These are phyloP conservation scores for Physcomitrium patens DNA, from an alignment of 225 moss, liverwort and hornwort species.

Conservation along the genomic window DNA sequence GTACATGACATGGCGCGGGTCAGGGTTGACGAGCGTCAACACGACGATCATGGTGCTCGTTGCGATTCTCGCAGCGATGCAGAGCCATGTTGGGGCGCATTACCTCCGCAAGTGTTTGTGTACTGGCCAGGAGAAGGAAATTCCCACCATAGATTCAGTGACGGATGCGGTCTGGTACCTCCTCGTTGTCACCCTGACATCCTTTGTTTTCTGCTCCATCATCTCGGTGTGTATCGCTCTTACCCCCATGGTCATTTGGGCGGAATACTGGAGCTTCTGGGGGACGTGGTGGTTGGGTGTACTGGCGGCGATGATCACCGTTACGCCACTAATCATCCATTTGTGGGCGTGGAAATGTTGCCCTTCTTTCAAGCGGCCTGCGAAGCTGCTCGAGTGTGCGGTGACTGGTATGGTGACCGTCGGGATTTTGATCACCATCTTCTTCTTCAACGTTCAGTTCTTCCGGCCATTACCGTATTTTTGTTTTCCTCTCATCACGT, in stretches of 20 bases:
- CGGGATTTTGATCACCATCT: constrained; percentile 33
- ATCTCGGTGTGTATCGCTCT: constrained; percentile 34
- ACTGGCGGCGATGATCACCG: constrained; percentile 49
- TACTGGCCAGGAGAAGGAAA: constrained; percentile 7
- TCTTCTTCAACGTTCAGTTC: constrained; percentile 39
- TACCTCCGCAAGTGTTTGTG: constrained; percentile 50
- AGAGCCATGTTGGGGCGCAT: constrained; percentile 39
- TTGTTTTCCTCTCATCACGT: constrained; percentile 68
- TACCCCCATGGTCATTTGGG: constrained; percentile 46
- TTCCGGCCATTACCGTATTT: constrained; percentile 64
- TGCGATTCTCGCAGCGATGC: constrained; percentile 32
- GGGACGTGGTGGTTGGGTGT: constrained; percentile 66
- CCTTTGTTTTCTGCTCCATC: constrained; percentile 47
- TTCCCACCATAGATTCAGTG: constrained; percentile 63
- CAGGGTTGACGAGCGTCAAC: constrained; percentile 16
- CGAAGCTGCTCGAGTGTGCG: constrained; percentile 42
- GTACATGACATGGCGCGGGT: constrained; percentile 39
- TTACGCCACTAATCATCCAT: constrained; percentile 61
- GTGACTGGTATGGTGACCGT: not conserved
- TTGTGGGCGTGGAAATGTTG: constrained; percentile 25
- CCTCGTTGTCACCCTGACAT: constrained; percentile 28
- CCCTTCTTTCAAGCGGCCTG: constrained; percentile 23
- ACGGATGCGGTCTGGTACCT: constrained; percentile 52
- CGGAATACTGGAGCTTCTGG: constrained; percentile 53
- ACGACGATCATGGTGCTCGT: constrained; percentile 37